A percentile compares a stretch with the other conserved stretches of the same genome.
phyloP scores from a whole-genome alignment of 768 basidiomycete genomes.

The Mycena filopes region DNA sequence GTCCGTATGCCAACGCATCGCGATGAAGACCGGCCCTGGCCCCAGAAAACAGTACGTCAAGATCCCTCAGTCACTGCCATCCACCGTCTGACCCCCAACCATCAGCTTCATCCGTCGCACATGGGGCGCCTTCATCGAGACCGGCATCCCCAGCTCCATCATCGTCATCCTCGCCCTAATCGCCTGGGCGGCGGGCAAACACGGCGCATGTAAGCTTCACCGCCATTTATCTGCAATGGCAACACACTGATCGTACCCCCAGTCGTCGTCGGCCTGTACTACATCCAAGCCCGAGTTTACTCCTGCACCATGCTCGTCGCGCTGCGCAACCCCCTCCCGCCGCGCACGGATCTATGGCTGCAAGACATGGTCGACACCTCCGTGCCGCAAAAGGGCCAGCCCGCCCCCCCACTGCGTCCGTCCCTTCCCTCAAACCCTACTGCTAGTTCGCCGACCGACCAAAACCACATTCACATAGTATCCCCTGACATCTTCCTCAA shows the following conservation, averaged over 20 bases:
- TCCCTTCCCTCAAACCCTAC: neutral
- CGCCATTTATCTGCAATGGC: no score
- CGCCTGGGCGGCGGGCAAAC: conserved; percentile 19
- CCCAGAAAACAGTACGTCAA: conserved; percentile 12
- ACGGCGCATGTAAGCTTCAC: conserved; percentile 11
- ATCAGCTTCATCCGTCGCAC: conserved; percentile 9
- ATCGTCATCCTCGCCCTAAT: conserved; percentile 21
- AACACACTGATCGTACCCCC: neutral
- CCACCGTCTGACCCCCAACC: neutral
- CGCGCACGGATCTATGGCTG: conserved; percentile 18
- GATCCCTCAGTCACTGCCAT: neutral
- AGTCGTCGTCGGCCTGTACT: conserved; percentile 27
- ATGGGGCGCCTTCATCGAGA: conserved; percentile 24
- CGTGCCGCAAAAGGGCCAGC: conserved; percentile 9
- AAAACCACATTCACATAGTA: neutral
- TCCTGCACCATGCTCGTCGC: conserved; percentile 29
- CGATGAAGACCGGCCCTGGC: neutral
- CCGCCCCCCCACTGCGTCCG: conserved; percentile 20
- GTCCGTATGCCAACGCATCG: conserved; percentile 28
- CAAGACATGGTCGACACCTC: conserved; percentile 17
- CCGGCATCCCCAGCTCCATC: conserved; percentile 25
- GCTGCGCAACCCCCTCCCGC: conserved; percentile 8
- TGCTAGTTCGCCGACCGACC: neutral
- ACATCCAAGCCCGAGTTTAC: conserved; percentile 29
- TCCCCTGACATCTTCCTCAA: conserved; percentile 27